A percentile compares a stretch with the other conserved stretches of the same genome.
Evolutionary conservation across 305 asterid species (phyloP).

Genomic region (Fraxinus platypoda): DNA sequence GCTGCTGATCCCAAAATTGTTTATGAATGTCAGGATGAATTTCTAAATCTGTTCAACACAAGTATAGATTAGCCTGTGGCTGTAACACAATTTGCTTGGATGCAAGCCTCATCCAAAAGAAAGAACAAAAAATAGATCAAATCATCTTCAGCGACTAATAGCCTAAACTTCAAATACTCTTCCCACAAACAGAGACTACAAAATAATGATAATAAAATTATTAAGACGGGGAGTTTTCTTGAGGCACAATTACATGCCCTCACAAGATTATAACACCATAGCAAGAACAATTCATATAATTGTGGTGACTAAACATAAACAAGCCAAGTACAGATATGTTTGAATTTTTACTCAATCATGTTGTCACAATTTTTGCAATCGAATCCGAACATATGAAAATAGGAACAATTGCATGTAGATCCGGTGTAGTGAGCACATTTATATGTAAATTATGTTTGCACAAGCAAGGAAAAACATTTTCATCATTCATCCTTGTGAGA

Average conservation of each 20-base stretch:
- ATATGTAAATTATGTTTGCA: background rate
- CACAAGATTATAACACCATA: background rate
- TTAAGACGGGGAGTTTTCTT: background rate
- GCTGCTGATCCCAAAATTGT: conserved; percentile 90
- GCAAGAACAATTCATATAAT: background rate
- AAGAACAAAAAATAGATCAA: background rate
- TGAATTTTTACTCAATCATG: background rate
- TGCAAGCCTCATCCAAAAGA: background rate
- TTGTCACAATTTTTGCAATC: background rate
- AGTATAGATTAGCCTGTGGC: conserved; percentile 17
- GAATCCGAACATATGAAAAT: background rate
- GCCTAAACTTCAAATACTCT: background rate
- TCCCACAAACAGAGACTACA: background rate
- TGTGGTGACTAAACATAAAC: background rate
- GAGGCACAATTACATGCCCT: background rate
- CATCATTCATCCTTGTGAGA: too few relatives aligned
- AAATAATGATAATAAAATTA: background rate
- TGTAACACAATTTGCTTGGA: conserved; percentile 15
- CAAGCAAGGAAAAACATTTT: background rate
- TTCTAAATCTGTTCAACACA: conserved; percentile 68
- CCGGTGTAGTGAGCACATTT: background rate
- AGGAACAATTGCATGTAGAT: background rate
- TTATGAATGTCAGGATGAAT: conserved; percentile 81
- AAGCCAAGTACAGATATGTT: background rate
- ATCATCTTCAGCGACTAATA: background rate